Evolutionary conservation across 1,284 basidiomycete genomes (phyloP).

Genomic region (Ceratorhiza oryzae-sativae): DNA sequence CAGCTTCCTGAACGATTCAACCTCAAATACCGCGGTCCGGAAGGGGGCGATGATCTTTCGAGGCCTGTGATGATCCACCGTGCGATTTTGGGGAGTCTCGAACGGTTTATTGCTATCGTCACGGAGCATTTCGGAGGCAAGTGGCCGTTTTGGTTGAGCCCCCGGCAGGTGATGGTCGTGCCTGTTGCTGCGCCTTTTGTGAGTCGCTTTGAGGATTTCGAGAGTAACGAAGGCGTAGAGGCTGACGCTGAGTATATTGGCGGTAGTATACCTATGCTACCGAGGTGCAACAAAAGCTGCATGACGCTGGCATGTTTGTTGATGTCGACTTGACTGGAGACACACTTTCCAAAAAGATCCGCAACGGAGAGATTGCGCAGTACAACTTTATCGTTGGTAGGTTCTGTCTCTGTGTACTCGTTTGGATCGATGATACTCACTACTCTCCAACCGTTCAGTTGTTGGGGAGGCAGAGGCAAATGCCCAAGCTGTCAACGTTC

Average conservation of each 20-base stretch:
- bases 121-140: constrained; percentile 98
- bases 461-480: constrained; percentile 94
- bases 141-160: constrained; percentile 99
- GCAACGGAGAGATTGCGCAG: constrained; percentile 90
- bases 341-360: constrained; percentile 96
- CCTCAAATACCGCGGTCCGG: constrained; percentile 82
- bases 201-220: constrained; percentile 51
- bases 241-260: constrained; percentile 14
- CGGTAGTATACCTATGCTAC: constrained; percentile 88
- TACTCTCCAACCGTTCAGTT: constrained; percentile 58
- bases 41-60: constrained; percentile 68
- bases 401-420: constrained; percentile 48
- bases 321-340: constrained; percentile 94
- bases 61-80: constrained; percentile 99
- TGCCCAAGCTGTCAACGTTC: constrained; percentile 87
- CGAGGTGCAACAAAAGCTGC: constrained; percentile 75
- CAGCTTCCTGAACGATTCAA: constrained; percentile 98
- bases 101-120: constrained; percentile 96
- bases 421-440: background rate
- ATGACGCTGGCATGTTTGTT: constrained; percentile 78
- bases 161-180: constrained; percentile 92
- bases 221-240: background rate
- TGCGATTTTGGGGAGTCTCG: constrained; percentile 92
- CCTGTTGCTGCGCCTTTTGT: constrained; percentile 90
- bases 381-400: constrained; percentile 97